These are phyloP conservation scores for Clitopilus hobsonii DNA, from an alignment of 768 basidiomycete species.

Conservation along the genomic window DNA sequence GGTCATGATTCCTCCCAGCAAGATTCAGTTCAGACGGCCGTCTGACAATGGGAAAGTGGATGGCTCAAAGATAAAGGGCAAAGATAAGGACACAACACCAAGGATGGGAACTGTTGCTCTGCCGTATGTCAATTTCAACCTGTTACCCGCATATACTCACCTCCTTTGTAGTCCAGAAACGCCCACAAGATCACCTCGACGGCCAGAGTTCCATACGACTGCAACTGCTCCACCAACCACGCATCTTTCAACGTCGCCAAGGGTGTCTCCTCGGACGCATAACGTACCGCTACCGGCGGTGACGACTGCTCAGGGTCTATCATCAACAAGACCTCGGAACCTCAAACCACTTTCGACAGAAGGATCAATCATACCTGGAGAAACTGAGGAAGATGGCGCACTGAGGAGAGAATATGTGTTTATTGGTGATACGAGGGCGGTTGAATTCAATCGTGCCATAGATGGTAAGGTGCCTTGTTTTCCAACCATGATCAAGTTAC, in stretches of 20 bases:
- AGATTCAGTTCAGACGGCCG: conserved; percentile 61
- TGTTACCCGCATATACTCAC: background rate
- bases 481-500: background rate
- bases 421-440: conserved; percentile 82
- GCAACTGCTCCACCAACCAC: conserved; percentile 1
- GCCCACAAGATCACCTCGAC: background rate
- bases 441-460: conserved; percentile 88
- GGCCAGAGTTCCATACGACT: background rate
- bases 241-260: background rate
- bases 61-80: background rate
- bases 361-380: conserved; percentile 72
- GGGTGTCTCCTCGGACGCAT: conserved; percentile 1
- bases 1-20: conserved; percentile 79
- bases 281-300: background rate
- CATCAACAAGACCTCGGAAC: conserved; percentile 12
- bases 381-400: conserved; percentile 79
- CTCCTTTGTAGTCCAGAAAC: background rate
- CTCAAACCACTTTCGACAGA: conserved; percentile 43
- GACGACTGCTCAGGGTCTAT: background rate
- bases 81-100: background rate
- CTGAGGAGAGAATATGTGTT: conserved; percentile 89
- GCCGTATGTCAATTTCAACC: background rate
- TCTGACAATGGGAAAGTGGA: conserved; percentile 20
- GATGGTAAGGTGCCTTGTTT: conserved; percentile 59
- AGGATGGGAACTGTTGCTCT: background rate